Evolutionary conservation across 2,329 filamentous ascomycete genomes (phyloP), one percentile per base, ranked within the genome.

Genomic region (Fusarium tuaranense): DNA sequence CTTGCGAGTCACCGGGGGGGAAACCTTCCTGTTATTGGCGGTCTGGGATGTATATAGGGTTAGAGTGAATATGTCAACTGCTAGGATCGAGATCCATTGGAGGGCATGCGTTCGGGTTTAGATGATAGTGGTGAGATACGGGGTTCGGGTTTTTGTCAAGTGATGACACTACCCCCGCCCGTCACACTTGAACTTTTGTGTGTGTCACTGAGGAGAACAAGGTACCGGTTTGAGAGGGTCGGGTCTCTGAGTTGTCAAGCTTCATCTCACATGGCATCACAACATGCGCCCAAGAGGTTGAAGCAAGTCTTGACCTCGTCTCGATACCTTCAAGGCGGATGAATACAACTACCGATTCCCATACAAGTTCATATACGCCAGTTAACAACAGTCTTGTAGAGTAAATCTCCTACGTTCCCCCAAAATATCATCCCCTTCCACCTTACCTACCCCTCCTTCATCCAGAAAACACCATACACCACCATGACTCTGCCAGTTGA

Each of bases 1-100:
- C 14, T 55, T 39, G 16, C 14, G 63, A 70, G 53, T 71, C 67
- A 62, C 30, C 22, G 27, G 59, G 13, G 10, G n/a, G n/a, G 20
- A 57, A 20, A 41, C 41, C 20, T 48, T 5, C 22, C 44, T 51
- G 9, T 51, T n/a, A 51, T 51, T 51, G 46, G 46, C 44, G 44
- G 44, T 48, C 44, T 48, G 14, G 22, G 14, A 38, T 13, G 12
- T 36, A 20, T 27, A 25, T 39, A 12, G 16, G 7, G 5, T 2
- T 55, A 13, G n/a, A 16, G 22, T 38, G 16, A 18, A 67, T 9
- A 59, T 59, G 39, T 34, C 13, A 55, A 41, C 18, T 51, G 6
- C 30, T 62, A 25, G 18, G 16, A 46, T 41, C 44, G 25, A 39
- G 41, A 32, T 44, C 48, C 38, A 36, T 58, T 62, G 41, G 41